Evolutionary conservation across 148 eudicot genomes (phyloP), one percentile per base, ranked within the genome.

Genomic region (Drosera capensis): DNA sequence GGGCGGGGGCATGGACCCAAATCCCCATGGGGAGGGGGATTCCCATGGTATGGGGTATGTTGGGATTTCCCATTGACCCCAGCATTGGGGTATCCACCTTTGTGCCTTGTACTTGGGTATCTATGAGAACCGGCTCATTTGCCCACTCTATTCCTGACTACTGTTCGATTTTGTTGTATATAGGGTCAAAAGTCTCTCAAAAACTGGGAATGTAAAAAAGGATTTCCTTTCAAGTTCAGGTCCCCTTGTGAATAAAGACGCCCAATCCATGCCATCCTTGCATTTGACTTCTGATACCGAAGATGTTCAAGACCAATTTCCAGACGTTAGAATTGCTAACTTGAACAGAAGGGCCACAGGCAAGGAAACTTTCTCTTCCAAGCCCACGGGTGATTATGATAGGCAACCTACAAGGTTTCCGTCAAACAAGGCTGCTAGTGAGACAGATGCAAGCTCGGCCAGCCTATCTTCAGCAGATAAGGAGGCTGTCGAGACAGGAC

Each of bases 101-200:
- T n/a, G n/a, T n/a, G n/a, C n/a, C n/a, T n/a, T n/a, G n/a, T n/a
- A n/a, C n/a, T n/a, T n/a, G n/a, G n/a, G n/a, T n/a, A n/a, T n/a
- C n/a, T n/a, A n/a, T n/a, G n/a, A n/a, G n/a, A n/a, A n/a, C n/a
- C n/a, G n/a, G n/a, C n/a, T n/a, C n/a, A n/a, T n/a, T n/a, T n/a
- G n/a, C n/a, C n/a, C n/a, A n/a, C n/a, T n/a, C n/a, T n/a, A n/a
- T n/a, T n/a, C n/a, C n/a, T 44, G 24, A 43, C 12, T 30, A 3
- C 5, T n/a, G 3, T 14, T 25, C 20, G 1, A 11, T 34, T 34
- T 4, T 34, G 9, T 26, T 51, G 48, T 66, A n/a, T 23, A 52
- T 83, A 92, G 99, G 78, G 99, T 92, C 7, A 92, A 92, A 62
- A 81, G 94, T 74, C 94, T 92, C 20, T 85, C 99, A 8, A 92